phyloP scores from a whole-genome alignment of 768 basidiomycete genomes.

The Pleurotus platypus region DNA sequence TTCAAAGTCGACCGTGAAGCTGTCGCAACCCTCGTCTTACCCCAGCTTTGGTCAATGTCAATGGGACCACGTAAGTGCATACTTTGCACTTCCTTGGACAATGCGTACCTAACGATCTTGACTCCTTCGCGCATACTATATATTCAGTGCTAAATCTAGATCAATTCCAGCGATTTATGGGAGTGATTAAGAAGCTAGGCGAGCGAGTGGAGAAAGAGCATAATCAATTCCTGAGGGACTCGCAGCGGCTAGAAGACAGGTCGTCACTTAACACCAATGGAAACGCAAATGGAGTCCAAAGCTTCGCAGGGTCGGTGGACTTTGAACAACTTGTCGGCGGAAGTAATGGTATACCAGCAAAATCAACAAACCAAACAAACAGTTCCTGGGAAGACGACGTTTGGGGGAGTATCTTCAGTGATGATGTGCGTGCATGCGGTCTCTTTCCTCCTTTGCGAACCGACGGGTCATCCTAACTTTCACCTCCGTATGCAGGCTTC shows the following conservation, averaged over 20 bases:
- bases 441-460: neutral
- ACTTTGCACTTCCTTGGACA: neutral
- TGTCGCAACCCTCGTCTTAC: slow-evolving; percentile 82
- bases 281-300: slow-evolving; percentile 21
- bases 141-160: slow-evolving; percentile 66
- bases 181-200: slow-evolving; percentile 69
- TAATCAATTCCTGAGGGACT: slow-evolving; percentile 86
- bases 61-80: slow-evolving; percentile 80
- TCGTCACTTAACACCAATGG: slow-evolving; percentile 49
- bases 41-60: slow-evolving; percentile 96
- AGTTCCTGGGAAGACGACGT: slow-evolving; percentile 75
- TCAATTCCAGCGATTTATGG: slow-evolving; percentile 94
- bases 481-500: slow-evolving; percentile 8
- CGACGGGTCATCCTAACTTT: neutral
- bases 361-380: slow-evolving; percentile 39
- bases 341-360: slow-evolving; percentile 34
- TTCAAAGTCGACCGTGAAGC: slow-evolving; percentile 92
- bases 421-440: slow-evolving; percentile 28
- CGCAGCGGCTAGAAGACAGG: slow-evolving; percentile 84
- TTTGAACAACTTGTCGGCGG: slow-evolving; percentile 86
- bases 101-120: too few species aligned
- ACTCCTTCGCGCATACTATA: too few species aligned
- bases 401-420: slow-evolving; percentile 74
- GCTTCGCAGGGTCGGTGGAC: slow-evolving; percentile 56
- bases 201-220: slow-evolving; percentile 93